Conservation (phyloP, 495 filamentous ascomycete species). For the Aspergillus saccharolyticus region DNA sequence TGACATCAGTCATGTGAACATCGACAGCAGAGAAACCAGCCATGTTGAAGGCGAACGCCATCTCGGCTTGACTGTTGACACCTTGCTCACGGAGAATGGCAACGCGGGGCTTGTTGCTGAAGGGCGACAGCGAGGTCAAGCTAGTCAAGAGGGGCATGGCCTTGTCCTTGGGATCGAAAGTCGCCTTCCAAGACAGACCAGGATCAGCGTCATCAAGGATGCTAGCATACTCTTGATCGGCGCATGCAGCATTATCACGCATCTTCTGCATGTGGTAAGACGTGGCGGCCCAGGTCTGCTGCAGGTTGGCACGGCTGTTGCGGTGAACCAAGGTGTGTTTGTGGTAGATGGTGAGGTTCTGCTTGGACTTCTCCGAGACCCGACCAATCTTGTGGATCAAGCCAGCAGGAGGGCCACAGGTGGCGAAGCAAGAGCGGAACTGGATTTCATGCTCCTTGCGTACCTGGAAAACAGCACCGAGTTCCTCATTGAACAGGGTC, state of each 20-base stretch:
- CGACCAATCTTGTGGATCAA: slow-evolving; percentile 78
- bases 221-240: slow-evolving; percentile 75
- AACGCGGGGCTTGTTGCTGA: slow-evolving; percentile 72
- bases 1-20: slow-evolving; percentile 95
- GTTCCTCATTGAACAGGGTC: slow-evolving; percentile 89
- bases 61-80: slow-evolving; percentile 91
- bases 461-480: slow-evolving; percentile 97
- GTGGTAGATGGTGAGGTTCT: slow-evolving; percentile 71
- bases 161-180: slow-evolving; percentile 74
- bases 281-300: slow-evolving; percentile 83
- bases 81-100: slow-evolving; percentile 95
- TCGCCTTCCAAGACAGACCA: slow-evolving; percentile 80
- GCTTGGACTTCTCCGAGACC: slow-evolving; percentile 64
- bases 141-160: slow-evolving; percentile 64
- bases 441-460: slow-evolving; percentile 74
- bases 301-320: slow-evolving; percentile 65
- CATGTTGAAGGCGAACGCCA: slow-evolving; percentile 92
- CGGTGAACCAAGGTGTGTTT: slow-evolving; percentile 61
- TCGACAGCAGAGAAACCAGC: slow-evolving; percentile 90
- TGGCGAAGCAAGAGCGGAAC: slow-evolving; percentile 88
- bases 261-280: slow-evolving; percentile 89
- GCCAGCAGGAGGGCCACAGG: slow-evolving; percentile 76
- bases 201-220: slow-evolving; percentile 74
- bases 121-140: slow-evolving; percentile 55
- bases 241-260: slow-evolving; percentile 82